Evolutionary conservation across 225 moss, liverwort and hornwort genomes (phyloP).

Genomic region (Rhytidiadelphus loreus): DNA sequence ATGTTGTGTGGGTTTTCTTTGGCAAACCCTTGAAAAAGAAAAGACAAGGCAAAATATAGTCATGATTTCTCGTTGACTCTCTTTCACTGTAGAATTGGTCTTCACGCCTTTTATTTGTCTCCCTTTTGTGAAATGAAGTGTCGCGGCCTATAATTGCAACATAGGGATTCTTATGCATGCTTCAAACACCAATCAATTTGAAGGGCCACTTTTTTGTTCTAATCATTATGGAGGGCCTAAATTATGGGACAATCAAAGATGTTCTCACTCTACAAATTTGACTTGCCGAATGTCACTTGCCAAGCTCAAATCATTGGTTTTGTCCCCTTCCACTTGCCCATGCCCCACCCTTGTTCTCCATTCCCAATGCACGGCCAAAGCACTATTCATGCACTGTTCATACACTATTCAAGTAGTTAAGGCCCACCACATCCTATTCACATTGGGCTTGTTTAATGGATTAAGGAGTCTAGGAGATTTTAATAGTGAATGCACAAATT

Average conservation of each 20-base stretch:
- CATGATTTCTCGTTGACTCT: background rate
- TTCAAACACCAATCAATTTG: rapidly evolving
- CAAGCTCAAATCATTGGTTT: background rate
- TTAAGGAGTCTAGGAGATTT: background rate
- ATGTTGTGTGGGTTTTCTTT: background rate
- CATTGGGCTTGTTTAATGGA: background rate
- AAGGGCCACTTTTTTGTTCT: no score
- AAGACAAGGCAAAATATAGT: background rate
- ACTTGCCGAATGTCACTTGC: background rate
- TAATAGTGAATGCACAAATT: background rate
- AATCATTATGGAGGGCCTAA: background rate
- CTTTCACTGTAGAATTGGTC: background rate
- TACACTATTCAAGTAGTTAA: background rate
- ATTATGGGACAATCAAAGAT: background rate
- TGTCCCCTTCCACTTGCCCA: background rate
- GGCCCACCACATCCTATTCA: no score
- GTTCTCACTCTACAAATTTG: background rate
- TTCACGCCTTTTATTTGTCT: background rate
- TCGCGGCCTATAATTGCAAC: rapidly evolving
- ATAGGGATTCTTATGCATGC: background rate
- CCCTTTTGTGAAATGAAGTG: background rate
- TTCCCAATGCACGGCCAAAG: background rate
- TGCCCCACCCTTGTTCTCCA: no score
- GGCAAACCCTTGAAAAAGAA: background rate
- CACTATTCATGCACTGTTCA: background rate